Conservation (phyloP, 331 rosid species). For the Rhamnella rubrinervis region DNA sequence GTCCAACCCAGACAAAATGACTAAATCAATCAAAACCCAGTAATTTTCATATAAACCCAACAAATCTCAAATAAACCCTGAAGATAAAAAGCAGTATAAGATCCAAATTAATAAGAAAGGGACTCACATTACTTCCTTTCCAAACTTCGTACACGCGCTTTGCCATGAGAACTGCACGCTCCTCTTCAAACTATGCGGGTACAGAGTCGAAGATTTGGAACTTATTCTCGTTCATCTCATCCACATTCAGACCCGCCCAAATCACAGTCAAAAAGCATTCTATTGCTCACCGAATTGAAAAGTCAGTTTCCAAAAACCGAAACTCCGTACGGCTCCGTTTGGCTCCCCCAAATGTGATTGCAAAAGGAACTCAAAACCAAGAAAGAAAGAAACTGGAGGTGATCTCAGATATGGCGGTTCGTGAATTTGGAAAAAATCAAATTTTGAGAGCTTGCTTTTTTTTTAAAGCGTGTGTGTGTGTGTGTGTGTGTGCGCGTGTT, state of each 20-base stretch:
- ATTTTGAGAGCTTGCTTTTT: background rate
- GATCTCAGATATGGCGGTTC: slow-evolving; percentile 48
- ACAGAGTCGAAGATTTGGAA: slow-evolving; percentile 36
- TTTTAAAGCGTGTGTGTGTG: slow-evolving; percentile 12
- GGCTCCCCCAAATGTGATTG: background rate
- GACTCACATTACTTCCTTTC: slow-evolving; percentile 81
- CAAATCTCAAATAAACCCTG: slow-evolving; percentile 39
- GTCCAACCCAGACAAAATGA: background rate
- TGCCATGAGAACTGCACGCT: slow-evolving; percentile 57
- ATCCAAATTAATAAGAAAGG: slow-evolving; percentile 3
- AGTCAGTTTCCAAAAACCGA: background rate
- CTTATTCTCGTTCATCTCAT: slow-evolving; percentile 44
- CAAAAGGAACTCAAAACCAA: background rate
- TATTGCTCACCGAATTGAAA: slow-evolving; percentile 5
- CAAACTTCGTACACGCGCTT: slow-evolving; percentile 88
- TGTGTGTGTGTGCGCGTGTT: background rate
- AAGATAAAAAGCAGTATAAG: slow-evolving; percentile 10
- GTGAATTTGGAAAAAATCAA: slow-evolving; percentile 24
- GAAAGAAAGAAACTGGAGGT: slow-evolving; percentile 1
- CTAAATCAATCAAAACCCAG: slow-evolving; percentile 16
- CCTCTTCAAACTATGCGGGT: slow-evolving; percentile 28
- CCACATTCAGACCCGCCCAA: slow-evolving; percentile 24
- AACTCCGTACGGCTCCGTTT: background rate
- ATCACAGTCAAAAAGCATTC: slow-evolving; percentile 12
- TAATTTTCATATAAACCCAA: slow-evolving; percentile 14